phyloP scores from a whole-genome alignment of 2,329 filamentous ascomycete species.

The Verticillium zaregamsianum region DNA sequence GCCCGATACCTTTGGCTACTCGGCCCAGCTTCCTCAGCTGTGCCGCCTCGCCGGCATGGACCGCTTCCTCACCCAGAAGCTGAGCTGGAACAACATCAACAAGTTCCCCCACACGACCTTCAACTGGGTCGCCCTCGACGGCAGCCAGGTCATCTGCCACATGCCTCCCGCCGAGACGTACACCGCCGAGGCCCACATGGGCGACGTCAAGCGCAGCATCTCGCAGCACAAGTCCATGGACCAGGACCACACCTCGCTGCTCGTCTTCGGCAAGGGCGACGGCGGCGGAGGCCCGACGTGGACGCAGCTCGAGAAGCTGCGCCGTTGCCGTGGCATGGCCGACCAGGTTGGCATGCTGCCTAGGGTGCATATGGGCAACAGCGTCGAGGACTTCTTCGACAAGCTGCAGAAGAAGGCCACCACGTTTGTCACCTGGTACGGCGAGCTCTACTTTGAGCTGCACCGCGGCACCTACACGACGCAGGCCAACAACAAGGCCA shows the following conservation, averaged over 20 bases:
- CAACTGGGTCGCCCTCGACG: conserved; percentile 95
- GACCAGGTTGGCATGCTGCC: conserved; percentile 82
- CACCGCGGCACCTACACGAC: conserved; percentile 97
- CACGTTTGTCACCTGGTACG: conserved; percentile 91
- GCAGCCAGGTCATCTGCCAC: conserved; percentile 94
- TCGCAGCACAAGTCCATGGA: conserved; percentile 94
- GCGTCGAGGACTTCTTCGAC: conserved; percentile 93
- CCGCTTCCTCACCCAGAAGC: conserved; percentile 94
- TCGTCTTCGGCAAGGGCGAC: conserved; percentile 96
- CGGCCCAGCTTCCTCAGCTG: conserved; percentile 87
- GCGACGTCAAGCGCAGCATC: conserved; percentile 85
- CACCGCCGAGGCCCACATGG: conserved; percentile 90
- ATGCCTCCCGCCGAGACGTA: conserved; percentile 97
- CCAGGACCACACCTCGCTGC: conserved; percentile 81
- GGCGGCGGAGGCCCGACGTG: conserved; percentile 93
- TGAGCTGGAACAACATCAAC: conserved; percentile 99
- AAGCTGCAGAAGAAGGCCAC: conserved; percentile 73
- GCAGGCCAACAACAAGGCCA: conserved; percentile 93
- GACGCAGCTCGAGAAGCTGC: conserved; percentile 90
- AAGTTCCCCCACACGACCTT: conserved; percentile 98
- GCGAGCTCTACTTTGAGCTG: conserved; percentile 95
- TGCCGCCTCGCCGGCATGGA: conserved; percentile 94
- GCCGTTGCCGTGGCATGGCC: conserved; percentile 84
- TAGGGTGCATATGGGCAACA: conserved; percentile 81
- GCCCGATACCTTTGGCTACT: conserved; percentile 97